Percentiles rank a stretch among this genome's conserved stretches.
These are phyloP conservation scores for Suillus subluteus DNA, from an alignment of 768 basidiomycete species.

Conservation along the genomic window DNA sequence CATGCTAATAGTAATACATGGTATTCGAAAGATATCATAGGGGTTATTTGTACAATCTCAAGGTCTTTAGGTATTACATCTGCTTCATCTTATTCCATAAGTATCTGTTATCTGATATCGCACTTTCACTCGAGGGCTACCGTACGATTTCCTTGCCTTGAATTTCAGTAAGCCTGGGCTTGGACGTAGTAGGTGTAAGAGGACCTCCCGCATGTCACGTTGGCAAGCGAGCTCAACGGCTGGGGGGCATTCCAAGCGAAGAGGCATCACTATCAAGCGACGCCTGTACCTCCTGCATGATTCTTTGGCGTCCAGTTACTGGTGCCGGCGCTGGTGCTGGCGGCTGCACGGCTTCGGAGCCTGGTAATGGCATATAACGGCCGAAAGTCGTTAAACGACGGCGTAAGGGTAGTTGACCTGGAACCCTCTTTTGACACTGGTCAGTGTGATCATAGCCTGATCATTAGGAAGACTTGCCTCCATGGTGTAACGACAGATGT, in stretches of 20 bases:
- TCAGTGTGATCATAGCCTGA: neutral
- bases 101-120: neutral
- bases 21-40: slow-evolving; percentile 28
- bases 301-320: neutral
- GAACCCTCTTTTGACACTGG: slow-evolving; percentile 26
- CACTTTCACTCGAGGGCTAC: neutral
- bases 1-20: too few relatives aligned
- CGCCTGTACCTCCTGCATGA: neutral
- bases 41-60: neutral
- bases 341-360: neutral
- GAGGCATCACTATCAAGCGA: neutral
- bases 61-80: neutral
- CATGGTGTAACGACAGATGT: slow-evolving; percentile 30
- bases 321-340: neutral
- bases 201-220: neutral
- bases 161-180: neutral
- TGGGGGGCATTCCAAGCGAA: neutral
- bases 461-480: slow-evolving; percentile 20
- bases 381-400: neutral
- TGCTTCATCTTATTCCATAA: neutral
- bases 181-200: neutral
- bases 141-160: neutral
- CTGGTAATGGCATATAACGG: neutral
- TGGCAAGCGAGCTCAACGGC: neutral
- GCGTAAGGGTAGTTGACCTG: slow-evolving; percentile 28